Evolutionary conservation across 1,284 basidiomycete genomes (phyloP), one percentile per base, ranked within the genome.

Genomic region (Hemileia vastatrix): DNA sequence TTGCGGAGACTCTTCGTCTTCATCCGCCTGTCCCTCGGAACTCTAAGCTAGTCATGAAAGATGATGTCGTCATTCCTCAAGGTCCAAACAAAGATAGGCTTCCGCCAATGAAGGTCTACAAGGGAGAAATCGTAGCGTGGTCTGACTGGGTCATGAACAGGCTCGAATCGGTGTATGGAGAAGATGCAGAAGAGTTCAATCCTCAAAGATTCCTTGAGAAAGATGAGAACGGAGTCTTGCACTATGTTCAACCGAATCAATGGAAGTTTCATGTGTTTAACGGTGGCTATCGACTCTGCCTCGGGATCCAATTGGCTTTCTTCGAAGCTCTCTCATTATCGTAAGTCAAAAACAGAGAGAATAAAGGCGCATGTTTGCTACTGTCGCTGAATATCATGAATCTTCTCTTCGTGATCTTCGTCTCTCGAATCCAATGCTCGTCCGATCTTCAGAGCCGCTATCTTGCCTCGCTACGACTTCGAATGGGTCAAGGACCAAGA

Each of bases 181-280:
- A 49, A 18, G 66, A 67, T 63, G 67, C 66, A 54, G 66, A 54
- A 33, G 68, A 71, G 21, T 72, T 67, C 58, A 68, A 68, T 4
- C 71, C 71, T 2, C 36, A 54, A 21, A 64, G 71, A 18, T 72
- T 71, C 63, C 59, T 72, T 47, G 65, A 66, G 23, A 52, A 55
- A 13, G 68, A 68, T 27, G 67, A 60, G 36, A 64, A 57, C 15
- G 33, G 31, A n/a, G 48, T 67, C 40, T 40, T 9, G 36, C 65
- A 70, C 53, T 65, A 64, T 27, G 15, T 15, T 40, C 8, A 9
- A 11, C 36, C 36, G 15, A 63, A 65, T 5, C 71, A 68, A 57
- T 72, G 70, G 70, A 69, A 70, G 64, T 68, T 65, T 57, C 70
- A 70, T 33, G 67, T 67, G 40, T 71, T 72, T 64, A 72, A 72